Evolutionary conservation across 2,329 filamentous ascomycete genomes (phyloP).

Genomic region (Blastomyces parvus): DNA sequence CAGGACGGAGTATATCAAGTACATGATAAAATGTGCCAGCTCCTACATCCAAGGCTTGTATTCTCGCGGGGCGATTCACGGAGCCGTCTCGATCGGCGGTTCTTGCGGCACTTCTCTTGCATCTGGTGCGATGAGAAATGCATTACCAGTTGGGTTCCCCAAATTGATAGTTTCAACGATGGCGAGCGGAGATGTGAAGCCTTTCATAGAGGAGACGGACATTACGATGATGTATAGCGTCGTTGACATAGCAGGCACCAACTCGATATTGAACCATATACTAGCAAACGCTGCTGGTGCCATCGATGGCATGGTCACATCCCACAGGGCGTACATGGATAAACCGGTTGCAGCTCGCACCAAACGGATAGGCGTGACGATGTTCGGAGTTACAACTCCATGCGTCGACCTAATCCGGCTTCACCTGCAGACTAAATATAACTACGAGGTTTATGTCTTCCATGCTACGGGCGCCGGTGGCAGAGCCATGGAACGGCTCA

Average conservation of each 20-base stretch:
- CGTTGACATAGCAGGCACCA: conserved; percentile 59
- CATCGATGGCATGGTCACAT: conserved; percentile 49
- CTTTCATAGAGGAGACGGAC: conserved; percentile 58
- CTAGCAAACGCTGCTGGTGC: conserved; percentile 55
- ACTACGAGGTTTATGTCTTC: conserved; percentile 9
- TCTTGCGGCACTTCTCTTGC: conserved; percentile 54
- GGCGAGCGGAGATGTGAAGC: conserved; percentile 55
- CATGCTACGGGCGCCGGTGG: conserved; percentile 44
- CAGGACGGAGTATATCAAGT: conserved; percentile 48
- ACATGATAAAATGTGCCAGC: conserved; percentile 44
- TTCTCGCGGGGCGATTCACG: conserved; percentile 39
- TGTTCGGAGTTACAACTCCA: conserved; percentile 67
- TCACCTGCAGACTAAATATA: conserved; percentile 29
- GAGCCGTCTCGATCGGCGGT: conserved; percentile 52
- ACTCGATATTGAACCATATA: conserved; percentile 49
- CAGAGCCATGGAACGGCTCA: conserved; percentile 57
- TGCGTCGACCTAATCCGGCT: conserved; percentile 48
- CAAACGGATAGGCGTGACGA: conserved; percentile 54
- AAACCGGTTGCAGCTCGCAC: conserved; percentile 20
- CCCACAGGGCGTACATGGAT: conserved; percentile 28
- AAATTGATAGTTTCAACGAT: conserved; percentile 63
- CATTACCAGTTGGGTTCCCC: conserved; percentile 55
- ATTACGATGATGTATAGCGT: conserved; percentile 63
- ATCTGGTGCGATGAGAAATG: conserved; percentile 51
- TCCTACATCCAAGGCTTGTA: conserved; percentile 35